Evolutionary conservation across 768 basidiomycete genomes (phyloP), one percentile per base, ranked within the genome.

Genomic region (Astraeus odoratus): DNA sequence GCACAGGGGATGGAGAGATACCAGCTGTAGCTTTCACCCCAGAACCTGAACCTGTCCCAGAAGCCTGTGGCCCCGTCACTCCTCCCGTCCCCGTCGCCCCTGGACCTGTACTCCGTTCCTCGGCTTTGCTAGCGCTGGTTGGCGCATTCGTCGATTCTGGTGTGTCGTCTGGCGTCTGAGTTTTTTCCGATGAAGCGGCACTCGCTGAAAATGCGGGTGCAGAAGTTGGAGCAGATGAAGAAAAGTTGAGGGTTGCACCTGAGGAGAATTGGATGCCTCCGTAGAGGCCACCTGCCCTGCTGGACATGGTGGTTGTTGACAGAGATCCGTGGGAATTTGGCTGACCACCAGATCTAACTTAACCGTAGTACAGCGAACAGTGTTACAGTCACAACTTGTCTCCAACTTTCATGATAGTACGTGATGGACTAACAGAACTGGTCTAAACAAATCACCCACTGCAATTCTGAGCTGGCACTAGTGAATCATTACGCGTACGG

Each of bases 191-290:
- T 41, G 53, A 52, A 26, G 18, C n/a, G n/a, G n/a, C n/a, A n/a
- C n/a, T 37, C 1, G 58, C 50, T 16, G 47, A 51, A 42, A 54
- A 42, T 43, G 57, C 42, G 31, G 58, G 44, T 38, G 57, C n/a
- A n/a, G n/a, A n/a, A n/a, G n/a, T 15, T 44, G 36, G 54, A 49
- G 66, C 51, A 53, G 71, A 66, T 16, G 72, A 62, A 33, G 73
- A 65, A 12, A 74, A 67, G 46, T 55, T 55, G 49, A 81, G 76
- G 22, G 78, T 72, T 47, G 81, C 74, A 33, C 75, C 72, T 44
- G 82, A 79, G 20, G 86, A 86, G 67, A 91, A 90, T 45, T 87
- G 84, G 53, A 90, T 86, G 57, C 88, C 88, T 37, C 88, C 87
- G 55, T 90, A 91, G 44, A 91, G 75, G 40, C 88, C 87, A 41